Evolutionary conservation across 768 basidiomycete species (phyloP).

Genomic region (Suillus spraguei): DNA sequence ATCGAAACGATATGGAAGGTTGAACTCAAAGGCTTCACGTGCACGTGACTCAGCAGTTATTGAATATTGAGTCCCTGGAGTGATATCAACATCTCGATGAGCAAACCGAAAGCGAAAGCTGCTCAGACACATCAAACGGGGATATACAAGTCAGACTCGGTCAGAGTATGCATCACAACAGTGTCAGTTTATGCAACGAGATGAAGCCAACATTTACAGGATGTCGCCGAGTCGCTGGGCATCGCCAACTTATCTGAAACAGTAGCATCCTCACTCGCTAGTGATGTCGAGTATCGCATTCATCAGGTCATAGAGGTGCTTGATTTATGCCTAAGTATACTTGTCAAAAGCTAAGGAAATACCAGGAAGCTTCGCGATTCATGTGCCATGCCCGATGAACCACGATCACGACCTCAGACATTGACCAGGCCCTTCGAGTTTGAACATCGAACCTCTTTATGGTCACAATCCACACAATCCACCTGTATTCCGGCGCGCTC

Average conservation of each 20-base stretch:
- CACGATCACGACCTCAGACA: conserved; percentile 86
- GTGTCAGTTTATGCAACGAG: conserved; percentile 14
- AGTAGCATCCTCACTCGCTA: conserved; percentile 84
- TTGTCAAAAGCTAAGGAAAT: neutral
- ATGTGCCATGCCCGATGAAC: conserved; percentile 93
- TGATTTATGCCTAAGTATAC: neutral
- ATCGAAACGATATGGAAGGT: no score
- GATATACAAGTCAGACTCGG: conserved; percentile 62
- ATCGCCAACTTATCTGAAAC: conserved; percentile 74
- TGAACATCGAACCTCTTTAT: conserved; percentile 96
- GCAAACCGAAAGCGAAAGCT: conserved; percentile 51
- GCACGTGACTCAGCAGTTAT: neutral
- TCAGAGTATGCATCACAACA: conserved; percentile 48
- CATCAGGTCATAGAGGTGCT: conserved; percentile 92
- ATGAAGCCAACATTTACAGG: conserved; percentile 47
- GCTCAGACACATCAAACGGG: conserved; percentile 55
- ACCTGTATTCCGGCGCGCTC: conserved; percentile 45
- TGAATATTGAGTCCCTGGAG: neutral
- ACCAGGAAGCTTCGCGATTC: conserved; percentile 88
- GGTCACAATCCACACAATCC: conserved; percentile 46
- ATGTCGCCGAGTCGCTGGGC: conserved; percentile 87
- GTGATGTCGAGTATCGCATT: conserved; percentile 95
- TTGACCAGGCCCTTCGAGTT: conserved; percentile 91
- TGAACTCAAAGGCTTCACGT: no score
- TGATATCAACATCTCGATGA: conserved; percentile 24